Percentiles rank a stretch among this genome's conserved stretches.
phyloP scores from a whole-genome alignment of 108 stramenopile genomes.

The Licmophora abbreviata region DNA sequence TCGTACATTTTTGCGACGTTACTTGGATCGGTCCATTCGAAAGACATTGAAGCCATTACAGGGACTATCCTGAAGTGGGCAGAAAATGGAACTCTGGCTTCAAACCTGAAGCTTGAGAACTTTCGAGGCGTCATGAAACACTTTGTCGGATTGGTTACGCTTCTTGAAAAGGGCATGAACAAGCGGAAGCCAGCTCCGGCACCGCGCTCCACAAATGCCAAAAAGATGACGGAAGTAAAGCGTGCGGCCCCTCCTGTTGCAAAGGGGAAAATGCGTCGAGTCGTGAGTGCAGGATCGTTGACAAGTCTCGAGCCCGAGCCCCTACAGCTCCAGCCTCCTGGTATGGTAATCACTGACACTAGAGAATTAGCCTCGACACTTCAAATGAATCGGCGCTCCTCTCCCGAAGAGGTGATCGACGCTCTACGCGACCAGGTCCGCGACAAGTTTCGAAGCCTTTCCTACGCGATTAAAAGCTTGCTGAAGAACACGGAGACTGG shows the following conservation, averaged over 20 bases:
- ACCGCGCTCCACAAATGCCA: conserved; percentile 19
- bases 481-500: conserved; percentile 45
- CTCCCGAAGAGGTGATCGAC: conserved; percentile 51
- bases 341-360: conserved; percentile 12
- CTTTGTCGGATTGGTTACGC: conserved; percentile 55
- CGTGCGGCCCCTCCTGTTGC: conserved; percentile 15
- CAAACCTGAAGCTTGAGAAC: conserved; percentile 53
- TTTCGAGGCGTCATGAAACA: conserved; percentile 43
- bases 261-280: conserved; percentile 40
- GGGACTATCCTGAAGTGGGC: conserved; percentile 69
- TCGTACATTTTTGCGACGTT: conserved; percentile 65
- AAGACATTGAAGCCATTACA: conserved; percentile 66
- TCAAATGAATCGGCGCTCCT: conserved; percentile 7
- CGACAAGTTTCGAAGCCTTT: conserved; percentile 76
- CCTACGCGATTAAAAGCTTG: conserved; percentile 68
- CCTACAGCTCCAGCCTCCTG: too few species aligned
- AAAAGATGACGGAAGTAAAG: conserved; percentile 36
- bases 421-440: conserved; percentile 86
- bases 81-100: conserved; percentile 51
- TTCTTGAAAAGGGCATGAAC: conserved; percentile 65
- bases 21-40: conserved; percentile 77
- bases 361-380: too few species aligned
- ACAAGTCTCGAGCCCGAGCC: conserved; percentile 25
- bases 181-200: conserved; percentile 54
- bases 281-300: conserved; percentile 60